Conservation (phyloP, 192 early-diverging fungal species). For the Podila epigama region DNA sequence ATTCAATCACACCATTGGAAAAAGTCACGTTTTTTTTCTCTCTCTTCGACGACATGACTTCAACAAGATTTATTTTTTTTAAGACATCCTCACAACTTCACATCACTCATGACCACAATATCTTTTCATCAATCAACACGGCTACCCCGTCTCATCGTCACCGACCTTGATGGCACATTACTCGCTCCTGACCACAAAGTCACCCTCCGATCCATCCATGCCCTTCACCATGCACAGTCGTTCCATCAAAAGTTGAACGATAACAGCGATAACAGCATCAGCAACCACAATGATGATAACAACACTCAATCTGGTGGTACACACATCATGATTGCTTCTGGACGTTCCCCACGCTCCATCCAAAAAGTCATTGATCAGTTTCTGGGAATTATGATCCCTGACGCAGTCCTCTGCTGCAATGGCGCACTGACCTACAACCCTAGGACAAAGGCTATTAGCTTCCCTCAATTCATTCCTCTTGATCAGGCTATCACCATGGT, state of each 20-base stretch:
- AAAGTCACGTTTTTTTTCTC: no score
- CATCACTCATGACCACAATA: no score
- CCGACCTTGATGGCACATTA: slow-evolving; percentile 54
- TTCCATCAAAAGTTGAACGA: slow-evolving; percentile 1
- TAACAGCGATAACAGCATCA: not conserved
- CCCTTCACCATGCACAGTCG: slow-evolving; percentile 31
- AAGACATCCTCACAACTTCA: slow-evolving; percentile 1
- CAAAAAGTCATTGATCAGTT: slow-evolving; percentile 29
- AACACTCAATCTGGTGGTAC: not conserved
- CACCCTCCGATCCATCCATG: slow-evolving; percentile 26
- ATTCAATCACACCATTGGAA: no score
- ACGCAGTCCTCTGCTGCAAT: slow-evolving; percentile 38
- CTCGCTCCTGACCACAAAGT: slow-evolving; percentile 45
- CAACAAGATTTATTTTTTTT: no score
- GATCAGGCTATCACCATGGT: not conserved
- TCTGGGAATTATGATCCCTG: slow-evolving; percentile 17
- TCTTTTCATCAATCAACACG: slow-evolving; percentile 23
- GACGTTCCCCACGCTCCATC: slow-evolving; percentile 34
- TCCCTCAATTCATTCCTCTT: not conserved
- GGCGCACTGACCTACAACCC: slow-evolving; percentile 26
- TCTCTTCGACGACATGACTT: no score
- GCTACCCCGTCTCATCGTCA: slow-evolving; percentile 23
- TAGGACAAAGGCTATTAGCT: not conserved
- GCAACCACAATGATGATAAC: not conserved
- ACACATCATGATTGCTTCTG: slow-evolving; percentile 42